phyloP scores from a whole-genome alignment of 2,329 filamentous ascomycete genomes.

The Hypoxylon sp. region DNA sequence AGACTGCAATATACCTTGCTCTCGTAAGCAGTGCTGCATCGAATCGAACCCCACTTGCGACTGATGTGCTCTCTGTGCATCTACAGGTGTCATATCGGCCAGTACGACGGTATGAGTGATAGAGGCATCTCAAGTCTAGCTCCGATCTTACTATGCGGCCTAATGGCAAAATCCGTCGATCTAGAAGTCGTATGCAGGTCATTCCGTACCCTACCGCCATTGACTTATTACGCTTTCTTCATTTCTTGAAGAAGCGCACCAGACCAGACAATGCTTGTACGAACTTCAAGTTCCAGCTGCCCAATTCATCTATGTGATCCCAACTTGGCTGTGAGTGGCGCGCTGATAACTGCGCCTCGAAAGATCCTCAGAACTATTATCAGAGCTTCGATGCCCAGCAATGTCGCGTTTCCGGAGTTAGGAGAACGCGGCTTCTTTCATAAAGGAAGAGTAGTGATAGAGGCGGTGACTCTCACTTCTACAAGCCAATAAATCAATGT shows the following conservation, averaged over 20 bases:
- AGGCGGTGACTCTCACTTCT: conserved; percentile 19
- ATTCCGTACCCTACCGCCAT: conserved; percentile 19
- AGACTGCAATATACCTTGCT: conserved; percentile 28
- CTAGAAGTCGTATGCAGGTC: conserved; percentile 13
- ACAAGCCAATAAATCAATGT: background rate
- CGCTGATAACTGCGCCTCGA: background rate
- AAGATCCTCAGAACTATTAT: background rate
- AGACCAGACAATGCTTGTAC: conserved; percentile 4
- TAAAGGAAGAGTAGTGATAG: conserved; percentile 6
- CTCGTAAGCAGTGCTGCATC: conserved; percentile 42
- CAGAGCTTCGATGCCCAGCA: conserved; percentile 13
- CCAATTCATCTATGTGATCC: conserved; percentile 1
- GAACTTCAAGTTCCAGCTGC: background rate
- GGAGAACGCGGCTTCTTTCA: conserved; percentile 11
- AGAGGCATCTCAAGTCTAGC: conserved; percentile 13
- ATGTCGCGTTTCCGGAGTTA: conserved; percentile 19
- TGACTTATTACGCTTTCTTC: conserved; percentile 8
- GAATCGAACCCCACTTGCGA: conserved; percentile 31
- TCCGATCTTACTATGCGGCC: conserved; percentile 14
- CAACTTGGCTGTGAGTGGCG: conserved; percentile 5
- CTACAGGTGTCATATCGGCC: conserved; percentile 25
- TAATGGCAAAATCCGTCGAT: background rate
- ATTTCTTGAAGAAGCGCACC: conserved; percentile 5
- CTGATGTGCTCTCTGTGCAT: conserved; percentile 27
- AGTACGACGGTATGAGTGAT: conserved; percentile 17